phyloP scores from a whole-genome alignment of 2,329 filamentous ascomycete genomes.

The Xylariaceae sp. region DNA sequence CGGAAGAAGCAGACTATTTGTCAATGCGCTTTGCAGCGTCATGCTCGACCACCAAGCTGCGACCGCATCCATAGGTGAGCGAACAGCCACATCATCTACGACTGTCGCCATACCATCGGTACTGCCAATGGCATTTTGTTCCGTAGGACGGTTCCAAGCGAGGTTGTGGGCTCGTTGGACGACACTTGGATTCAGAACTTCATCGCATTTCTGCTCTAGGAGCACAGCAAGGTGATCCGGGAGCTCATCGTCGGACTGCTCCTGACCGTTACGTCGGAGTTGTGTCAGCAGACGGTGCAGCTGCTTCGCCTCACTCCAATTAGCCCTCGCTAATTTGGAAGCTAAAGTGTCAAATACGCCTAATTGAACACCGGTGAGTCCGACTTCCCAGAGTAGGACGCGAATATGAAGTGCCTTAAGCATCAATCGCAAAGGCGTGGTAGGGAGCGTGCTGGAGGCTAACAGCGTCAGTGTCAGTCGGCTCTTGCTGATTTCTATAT shows the following conservation, averaged over 20 bases:
- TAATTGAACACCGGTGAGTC: slow-evolving; percentile 61
- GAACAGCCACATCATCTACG: slow-evolving; percentile 78
- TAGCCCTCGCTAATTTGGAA: slow-evolving; percentile 66
- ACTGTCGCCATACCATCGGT: slow-evolving; percentile 77
- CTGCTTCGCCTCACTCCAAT: slow-evolving; percentile 77
- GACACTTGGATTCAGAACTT: slow-evolving; percentile 72
- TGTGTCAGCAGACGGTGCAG: slow-evolving; percentile 49
- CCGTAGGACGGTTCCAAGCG: slow-evolving; percentile 78
- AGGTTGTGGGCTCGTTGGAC: slow-evolving; percentile 85
- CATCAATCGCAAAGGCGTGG: slow-evolving; percentile 80
- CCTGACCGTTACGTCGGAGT: slow-evolving; percentile 34
- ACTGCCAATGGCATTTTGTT: slow-evolving; percentile 56
- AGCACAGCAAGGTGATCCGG: slow-evolving; percentile 73
- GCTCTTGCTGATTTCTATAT: slow-evolving; percentile 84
- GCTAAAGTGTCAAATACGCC: slow-evolving; percentile 65
- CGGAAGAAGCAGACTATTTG: slow-evolving; percentile 54
- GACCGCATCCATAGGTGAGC: slow-evolving; percentile 82
- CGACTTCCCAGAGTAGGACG: slow-evolving; percentile 77
- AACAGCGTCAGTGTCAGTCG: slow-evolving; percentile 81
- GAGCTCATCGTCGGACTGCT: slow-evolving; percentile 59
- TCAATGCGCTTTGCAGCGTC: slow-evolving; percentile 65
- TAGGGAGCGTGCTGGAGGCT: slow-evolving; percentile 80
- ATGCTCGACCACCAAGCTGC: slow-evolving; percentile 87
- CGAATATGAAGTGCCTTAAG: slow-evolving; percentile 87
- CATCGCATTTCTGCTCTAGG: slow-evolving; percentile 74